Evolutionary conservation across 441 rosid genomes (phyloP).

Genomic region (Omphalea diandra): DNA sequence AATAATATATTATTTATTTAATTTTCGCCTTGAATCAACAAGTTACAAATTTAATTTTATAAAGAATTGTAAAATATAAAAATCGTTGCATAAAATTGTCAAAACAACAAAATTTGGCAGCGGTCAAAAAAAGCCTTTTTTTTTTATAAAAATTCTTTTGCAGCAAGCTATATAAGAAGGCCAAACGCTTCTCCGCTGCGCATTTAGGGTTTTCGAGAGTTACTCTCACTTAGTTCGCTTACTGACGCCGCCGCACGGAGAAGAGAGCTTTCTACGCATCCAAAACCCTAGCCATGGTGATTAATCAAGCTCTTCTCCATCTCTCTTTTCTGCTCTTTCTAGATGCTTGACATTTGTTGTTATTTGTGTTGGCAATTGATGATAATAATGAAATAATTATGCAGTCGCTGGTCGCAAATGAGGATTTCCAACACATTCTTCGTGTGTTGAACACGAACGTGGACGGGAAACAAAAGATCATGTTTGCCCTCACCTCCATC

Average conservation of each 20-base stretch:
- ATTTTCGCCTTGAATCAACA: no score
- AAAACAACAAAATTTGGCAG: no score
- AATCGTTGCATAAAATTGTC: no score
- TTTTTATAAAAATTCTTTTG: no score
- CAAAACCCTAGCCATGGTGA: slow-evolving; percentile 28
- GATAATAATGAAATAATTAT: background rate
- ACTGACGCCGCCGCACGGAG: slow-evolving; percentile 20
- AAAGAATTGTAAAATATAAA: no score
- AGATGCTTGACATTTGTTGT: background rate
- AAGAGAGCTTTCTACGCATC: slow-evolving; percentile 3
- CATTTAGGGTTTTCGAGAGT: slow-evolving; percentile 25
- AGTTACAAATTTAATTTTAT: no score
- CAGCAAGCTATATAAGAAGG: slow-evolving; percentile 8
- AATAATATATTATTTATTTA: no score
- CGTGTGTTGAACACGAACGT: slow-evolving; percentile 91
- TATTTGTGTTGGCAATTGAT: no score
- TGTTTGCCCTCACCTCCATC: slow-evolving; percentile 91
- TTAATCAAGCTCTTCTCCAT: background rate
- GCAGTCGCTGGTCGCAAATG: slow-evolving; percentile 78
- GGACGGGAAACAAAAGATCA: slow-evolving; percentile 87
- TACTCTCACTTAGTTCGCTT: background rate
- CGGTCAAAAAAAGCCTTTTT: no score
- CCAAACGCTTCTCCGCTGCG: background rate
- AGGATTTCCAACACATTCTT: slow-evolving; percentile 86
- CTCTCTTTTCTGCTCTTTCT: background rate